These are phyloP conservation scores for Monilinia aucupariae DNA, from an alignment of 2,329 filamentous ascomycete species.

Conservation along the genomic window DNA sequence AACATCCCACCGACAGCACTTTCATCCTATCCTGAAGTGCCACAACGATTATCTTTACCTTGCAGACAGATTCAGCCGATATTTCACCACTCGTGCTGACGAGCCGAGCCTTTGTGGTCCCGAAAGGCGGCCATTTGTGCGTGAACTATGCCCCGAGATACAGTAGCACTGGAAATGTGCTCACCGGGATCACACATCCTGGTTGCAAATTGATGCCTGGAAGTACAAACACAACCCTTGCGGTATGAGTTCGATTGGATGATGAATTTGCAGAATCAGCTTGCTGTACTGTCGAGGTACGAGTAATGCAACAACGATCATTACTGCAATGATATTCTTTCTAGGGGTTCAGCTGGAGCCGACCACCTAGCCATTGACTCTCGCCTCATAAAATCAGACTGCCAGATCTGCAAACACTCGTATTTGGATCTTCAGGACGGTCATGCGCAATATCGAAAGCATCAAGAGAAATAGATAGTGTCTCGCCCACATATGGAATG, in stretches of 20 bases:
- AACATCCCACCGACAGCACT: constrained; percentile 7
- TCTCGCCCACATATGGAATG: background rate
- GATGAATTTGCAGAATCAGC: background rate
- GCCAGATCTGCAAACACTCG: constrained; percentile 11
- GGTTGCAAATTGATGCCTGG: constrained; percentile 6
- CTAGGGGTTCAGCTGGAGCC: constrained; percentile 10
- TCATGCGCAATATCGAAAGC: constrained; percentile 14
- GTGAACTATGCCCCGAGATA: background rate
- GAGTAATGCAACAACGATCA: constrained; percentile 7
- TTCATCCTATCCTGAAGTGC: constrained; percentile 28
- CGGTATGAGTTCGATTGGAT: background rate
- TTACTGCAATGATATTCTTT: background rate
- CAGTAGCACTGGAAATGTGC: constrained; percentile 2
- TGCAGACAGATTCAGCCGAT: background rate
- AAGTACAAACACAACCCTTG: constrained; percentile 5
- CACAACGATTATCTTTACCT: constrained; percentile 25
- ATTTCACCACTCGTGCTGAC: constrained; percentile 7
- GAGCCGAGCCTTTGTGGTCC: constrained; percentile 1
- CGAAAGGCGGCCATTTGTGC: constrained; percentile 9
- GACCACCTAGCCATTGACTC: constrained; percentile 3
- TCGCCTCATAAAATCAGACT: background rate
- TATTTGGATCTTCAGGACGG: constrained; percentile 13
- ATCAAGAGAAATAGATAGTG: background rate
- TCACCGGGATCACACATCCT: constrained; percentile 9
- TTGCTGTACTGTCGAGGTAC: background rate